Evolutionary conservation across 352 stramenopile genomes (phyloP), one percentile per base, ranked within the genome.

Genomic region (Peronosclerospora sorghi): DNA sequence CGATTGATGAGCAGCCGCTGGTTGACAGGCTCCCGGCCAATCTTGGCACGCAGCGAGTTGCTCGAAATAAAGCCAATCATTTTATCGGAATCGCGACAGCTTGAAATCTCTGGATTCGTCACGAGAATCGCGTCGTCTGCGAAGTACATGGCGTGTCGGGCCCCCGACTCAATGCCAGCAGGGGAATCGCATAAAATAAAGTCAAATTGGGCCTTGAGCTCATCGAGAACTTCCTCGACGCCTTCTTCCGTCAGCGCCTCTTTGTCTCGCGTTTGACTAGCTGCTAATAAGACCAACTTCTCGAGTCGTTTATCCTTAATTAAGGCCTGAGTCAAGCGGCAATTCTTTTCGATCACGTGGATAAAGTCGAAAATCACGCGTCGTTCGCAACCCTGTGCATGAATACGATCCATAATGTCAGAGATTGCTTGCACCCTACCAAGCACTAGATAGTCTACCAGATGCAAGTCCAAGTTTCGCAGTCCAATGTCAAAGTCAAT

Each of bases 281-380:
- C 86, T 0, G 86, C 86, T 34, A 96, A 66, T 39, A 96, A 69
- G 42, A 62, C 86, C 38, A 96, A 51, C 40, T 80, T 68, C 7
- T 86, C 66, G 26, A 93, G 62, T 1, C 84, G 74, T 61, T 95
- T 96, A 67, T 95, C 83, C 48, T 85, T 84, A 58, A 96, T 95
- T 36, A 96, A 51, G 14, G 86, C 86, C 55, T 96, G 86, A 53
- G 73, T 80, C 21, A 96, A 51, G 4, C 70, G 71, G 56, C 86
- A 96, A 56, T 96, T 91, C 42, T 78, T 83, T 49, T 92, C 72
- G 46, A 97, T 79, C 41, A 96, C 86, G 62, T 97, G 80, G 62
- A 97, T 94, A 44, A 97, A 95, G 53, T 97, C 87, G 45, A 97
- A 97, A 59, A 97, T 95, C 19, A 97, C 87, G 34, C 87, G 77